Conservation (phyloP, 2,329 filamentous ascomycete genomes). For the Monilinia vaccinii-corymbosi region DNA sequence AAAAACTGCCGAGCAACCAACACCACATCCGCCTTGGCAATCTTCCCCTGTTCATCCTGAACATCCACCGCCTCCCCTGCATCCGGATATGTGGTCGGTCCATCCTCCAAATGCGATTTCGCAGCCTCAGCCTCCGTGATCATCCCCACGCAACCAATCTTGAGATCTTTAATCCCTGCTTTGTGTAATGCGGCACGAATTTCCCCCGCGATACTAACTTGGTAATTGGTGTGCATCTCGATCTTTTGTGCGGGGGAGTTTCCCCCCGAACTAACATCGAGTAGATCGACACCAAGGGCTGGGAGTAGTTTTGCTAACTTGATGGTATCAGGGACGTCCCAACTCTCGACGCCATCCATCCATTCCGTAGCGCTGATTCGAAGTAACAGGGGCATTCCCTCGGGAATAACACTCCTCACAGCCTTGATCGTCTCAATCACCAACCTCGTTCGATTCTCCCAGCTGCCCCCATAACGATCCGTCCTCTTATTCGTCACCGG, state of each 20-base stretch:
- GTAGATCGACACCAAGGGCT: constrained; percentile 65
- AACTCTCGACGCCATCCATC: constrained; percentile 37
- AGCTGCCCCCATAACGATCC: constrained; percentile 55
- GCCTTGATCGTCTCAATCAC: constrained; percentile 45
- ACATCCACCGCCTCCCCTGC: constrained; percentile 36
- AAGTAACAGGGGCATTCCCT: constrained; percentile 46
- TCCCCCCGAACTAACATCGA: constrained; percentile 75
- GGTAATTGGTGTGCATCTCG: constrained; percentile 53
- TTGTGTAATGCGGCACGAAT: constrained; percentile 57
- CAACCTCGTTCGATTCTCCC: constrained; percentile 57
- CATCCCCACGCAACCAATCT: constrained; percentile 66
- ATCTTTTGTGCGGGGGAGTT: constrained; percentile 47
- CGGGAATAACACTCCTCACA: constrained; percentile 43
- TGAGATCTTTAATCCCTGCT: constrained; percentile 43
- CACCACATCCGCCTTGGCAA: constrained; percentile 55
- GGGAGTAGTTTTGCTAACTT: constrained; percentile 62
- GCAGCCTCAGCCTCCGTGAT: constrained; percentile 53
- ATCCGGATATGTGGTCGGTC: constrained; percentile 27
- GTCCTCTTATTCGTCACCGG: constrained; percentile 50
- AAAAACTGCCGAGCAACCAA: constrained; percentile 67
- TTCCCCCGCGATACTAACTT: constrained; percentile 61
- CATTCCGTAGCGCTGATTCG: constrained; percentile 56
- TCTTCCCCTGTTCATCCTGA: constrained; percentile 19
- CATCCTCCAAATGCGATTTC: constrained; percentile 35
- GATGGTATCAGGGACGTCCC: constrained; percentile 33